These are phyloP conservation scores for Acidiella bohemica DNA, from an alignment of 495 filamentous ascomycete species.

Conservation along the genomic window DNA sequence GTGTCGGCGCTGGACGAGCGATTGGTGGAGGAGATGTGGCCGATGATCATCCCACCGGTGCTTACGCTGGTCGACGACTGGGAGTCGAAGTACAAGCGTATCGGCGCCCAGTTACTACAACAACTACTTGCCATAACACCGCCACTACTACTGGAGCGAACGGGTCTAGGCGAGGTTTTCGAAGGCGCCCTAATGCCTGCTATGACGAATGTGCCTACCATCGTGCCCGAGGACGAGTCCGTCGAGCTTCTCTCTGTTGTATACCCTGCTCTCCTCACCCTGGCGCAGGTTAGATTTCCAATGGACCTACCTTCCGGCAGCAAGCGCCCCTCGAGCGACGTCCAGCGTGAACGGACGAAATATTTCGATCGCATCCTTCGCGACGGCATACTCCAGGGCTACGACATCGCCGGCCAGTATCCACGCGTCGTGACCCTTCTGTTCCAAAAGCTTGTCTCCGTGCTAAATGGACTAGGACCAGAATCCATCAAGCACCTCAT, in stretches of 20 bases:
- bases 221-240: constrained; percentile 63
- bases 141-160: constrained; percentile 45
- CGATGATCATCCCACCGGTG: constrained; percentile 69
- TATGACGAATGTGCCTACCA: constrained; percentile 57
- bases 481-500: constrained; percentile 62
- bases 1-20: constrained; percentile 35
- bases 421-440: constrained; percentile 38
- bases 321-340: constrained; percentile 17
- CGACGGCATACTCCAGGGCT: constrained; percentile 33
- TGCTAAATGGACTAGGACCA: constrained; percentile 52
- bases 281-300: constrained; percentile 38
- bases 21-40: constrained; percentile 43
- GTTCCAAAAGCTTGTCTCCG: constrained; percentile 37
- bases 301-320: background rate
- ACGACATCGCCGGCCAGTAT: constrained; percentile 25
- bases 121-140: constrained; percentile 42
- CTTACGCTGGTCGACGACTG: constrained; percentile 67
- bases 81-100: constrained; percentile 39
- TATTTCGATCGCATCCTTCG: constrained; percentile 18
- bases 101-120: constrained; percentile 47
- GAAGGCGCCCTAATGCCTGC: constrained; percentile 62
- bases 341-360: constrained; percentile 16
- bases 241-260: constrained; percentile 49
- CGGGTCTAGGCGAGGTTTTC: constrained; percentile 68
- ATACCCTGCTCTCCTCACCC: constrained; percentile 50